Evolutionary conservation across 2,329 filamentous ascomycete species (phyloP), one percentile per base, ranked within the genome.

Genomic region (Microdochium paspali): DNA sequence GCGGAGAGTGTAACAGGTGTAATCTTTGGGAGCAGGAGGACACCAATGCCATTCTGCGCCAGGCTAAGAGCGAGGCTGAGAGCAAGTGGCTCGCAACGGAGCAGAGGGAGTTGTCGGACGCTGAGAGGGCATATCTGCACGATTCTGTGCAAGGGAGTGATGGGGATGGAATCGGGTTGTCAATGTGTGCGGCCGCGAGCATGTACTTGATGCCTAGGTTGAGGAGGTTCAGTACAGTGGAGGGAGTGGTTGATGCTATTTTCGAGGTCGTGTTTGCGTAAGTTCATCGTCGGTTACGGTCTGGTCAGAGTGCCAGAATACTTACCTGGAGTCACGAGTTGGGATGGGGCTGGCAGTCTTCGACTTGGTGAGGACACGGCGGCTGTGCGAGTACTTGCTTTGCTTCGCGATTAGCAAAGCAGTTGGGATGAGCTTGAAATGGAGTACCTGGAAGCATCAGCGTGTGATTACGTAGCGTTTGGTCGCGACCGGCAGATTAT

Each of bases 1-100:
- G 93, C 63, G 73, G 65, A 1, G 82, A 94, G 63, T 97, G 93
- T 67, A 82, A 84, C 39, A 82, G 80, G 57, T 91, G 87, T 66
- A 89, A 90, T 59, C 73, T 91, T 10, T 86, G 84, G 68, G 85
- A 90, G 66, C 77, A 82, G 47, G 87, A 90, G 61, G 80, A 90
- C 56, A 78, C 75, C 49, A 85, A 89, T 50, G 69, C 72, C 28
- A 80, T 88, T 20, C 74, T 90, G 28, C 74, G 74, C 44, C 74
- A 79, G 49, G 87, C 87, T 0, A 84, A 82, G 40, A 78, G 82
- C 55, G 79, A 84, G 56, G 87, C 85, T 1, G 86, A 90, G 68
- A 72, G 72, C 42, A 77, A 78, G 58, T 91, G 86, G 86, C 76
- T 76, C 48, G 75, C 79, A 55, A 75, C 75, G 44, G 84, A 90